These are phyloP conservation scores for Thalassiosira hispida DNA, from an alignment of 352 stramenopile genomes.

Conservation along the genomic window DNA sequence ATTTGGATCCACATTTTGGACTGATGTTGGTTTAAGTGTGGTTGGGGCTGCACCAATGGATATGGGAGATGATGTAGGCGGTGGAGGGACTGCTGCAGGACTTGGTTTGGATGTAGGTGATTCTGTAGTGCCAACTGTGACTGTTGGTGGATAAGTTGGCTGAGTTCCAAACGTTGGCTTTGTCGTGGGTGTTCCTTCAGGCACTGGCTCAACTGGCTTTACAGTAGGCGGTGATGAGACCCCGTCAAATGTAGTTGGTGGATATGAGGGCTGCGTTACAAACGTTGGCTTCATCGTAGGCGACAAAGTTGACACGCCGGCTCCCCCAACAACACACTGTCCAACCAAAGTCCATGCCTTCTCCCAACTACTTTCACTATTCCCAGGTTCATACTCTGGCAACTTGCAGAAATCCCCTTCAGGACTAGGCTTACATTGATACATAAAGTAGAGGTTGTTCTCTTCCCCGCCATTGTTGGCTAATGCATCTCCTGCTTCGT, in stretches of 20 bases:
- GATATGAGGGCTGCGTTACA: background rate
- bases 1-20: background rate
- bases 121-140: too few species aligned
- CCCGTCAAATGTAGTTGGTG: background rate
- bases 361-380: constrained; percentile 18
- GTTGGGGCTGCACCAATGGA: background rate
- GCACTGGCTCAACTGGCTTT: too few species aligned
- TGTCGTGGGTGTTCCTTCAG: too few species aligned
- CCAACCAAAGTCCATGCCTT: constrained; percentile 45
- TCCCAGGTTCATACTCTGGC: constrained; percentile 42
- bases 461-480: constrained; percentile 2
- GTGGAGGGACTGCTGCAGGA: too few species aligned
- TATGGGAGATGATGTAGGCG: background rate
- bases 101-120: too few species aligned
- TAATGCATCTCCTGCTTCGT: constrained; percentile 22
- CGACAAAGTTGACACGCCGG: background rate
- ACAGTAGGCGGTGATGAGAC: too few species aligned
- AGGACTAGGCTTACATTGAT: constrained; percentile 38
- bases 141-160: too few species aligned
- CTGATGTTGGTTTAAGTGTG: background rate
- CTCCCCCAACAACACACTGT: constrained; percentile 15
- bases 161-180: too few species aligned
- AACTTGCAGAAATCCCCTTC: constrained; percentile 30
- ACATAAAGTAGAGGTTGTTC: constrained; percentile 15
- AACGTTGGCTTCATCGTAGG: background rate